Evolutionary conservation across 1,284 basidiomycete species (phyloP).

Genomic region (Heterobasidion irregulare): DNA sequence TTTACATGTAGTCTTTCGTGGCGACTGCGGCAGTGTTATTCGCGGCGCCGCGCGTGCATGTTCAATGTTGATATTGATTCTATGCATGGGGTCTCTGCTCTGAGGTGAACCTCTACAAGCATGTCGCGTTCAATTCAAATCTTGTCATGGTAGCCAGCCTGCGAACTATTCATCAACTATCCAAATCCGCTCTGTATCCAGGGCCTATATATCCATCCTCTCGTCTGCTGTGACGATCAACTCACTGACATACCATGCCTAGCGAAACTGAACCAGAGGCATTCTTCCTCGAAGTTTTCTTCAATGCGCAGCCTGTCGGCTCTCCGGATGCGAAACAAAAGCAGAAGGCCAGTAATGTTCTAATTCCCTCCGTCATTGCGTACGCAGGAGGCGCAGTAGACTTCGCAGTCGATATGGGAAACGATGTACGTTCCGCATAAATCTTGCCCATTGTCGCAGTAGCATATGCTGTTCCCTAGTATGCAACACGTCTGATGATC

Average conservation of each 20-base stretch:
- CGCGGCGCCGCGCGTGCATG: too few species aligned
- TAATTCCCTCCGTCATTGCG: constrained; percentile 63
- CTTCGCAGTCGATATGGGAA: constrained; percentile 61
- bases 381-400: constrained; percentile 64
- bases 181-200: background rate
- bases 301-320: constrained; percentile 49
- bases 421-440: constrained; percentile 36
- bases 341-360: constrained; percentile 53
- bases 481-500: constrained; percentile 71
- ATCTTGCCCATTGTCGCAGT: background rate
- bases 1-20: too few species aligned
- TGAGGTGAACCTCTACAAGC: too few species aligned
- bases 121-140: too few species aligned
- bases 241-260: background rate
- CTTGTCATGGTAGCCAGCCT: background rate
- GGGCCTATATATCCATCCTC: background rate
- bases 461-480: constrained; percentile 28
- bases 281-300: constrained; percentile 65
- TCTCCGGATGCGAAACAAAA: constrained; percentile 45
- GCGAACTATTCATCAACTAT: background rate
- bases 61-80: too few species aligned
- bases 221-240: background rate
- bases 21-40: too few species aligned
- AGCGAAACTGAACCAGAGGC: constrained; percentile 64
- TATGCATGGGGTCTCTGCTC: too few species aligned